A percentile compares a stretch with the other conserved stretches of the same genome.
Conservation (phyloP, 1,284 basidiomycete genomes). For the Pulveroboletus sp. region DNA sequence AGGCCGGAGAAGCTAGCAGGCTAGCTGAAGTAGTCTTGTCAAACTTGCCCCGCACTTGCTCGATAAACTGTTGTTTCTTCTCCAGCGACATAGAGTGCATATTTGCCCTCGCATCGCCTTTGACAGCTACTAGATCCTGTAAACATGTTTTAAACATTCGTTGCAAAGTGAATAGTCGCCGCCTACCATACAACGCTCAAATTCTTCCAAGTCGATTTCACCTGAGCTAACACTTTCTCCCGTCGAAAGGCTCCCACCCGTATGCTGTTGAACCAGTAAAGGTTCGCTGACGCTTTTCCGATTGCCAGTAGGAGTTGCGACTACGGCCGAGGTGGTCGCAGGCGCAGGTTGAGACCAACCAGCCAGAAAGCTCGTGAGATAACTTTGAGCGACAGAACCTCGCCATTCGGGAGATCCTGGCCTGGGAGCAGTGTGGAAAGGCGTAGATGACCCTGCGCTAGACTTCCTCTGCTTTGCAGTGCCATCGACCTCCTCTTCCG, state of each 20-base stretch:
- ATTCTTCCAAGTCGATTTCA: conserved; percentile 51
- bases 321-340: conserved; percentile 34
- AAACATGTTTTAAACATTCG: conserved; percentile 8
- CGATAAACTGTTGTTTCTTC: conserved; percentile 70
- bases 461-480: conserved; percentile 58
- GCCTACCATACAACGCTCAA: conserved; percentile 68
- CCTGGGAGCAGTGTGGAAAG: conserved; percentile 10
- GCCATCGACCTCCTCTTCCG: conserved; percentile 56
- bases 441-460: conserved; percentile 3
- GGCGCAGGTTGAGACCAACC: conserved; percentile 55
- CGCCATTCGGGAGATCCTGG: conserved; percentile 44
- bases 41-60: conserved; percentile 44
- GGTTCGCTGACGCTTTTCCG: conserved; percentile 71
- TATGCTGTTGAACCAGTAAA: conserved; percentile 49
- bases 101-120: conserved; percentile 63
- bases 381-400: conserved; percentile 53
- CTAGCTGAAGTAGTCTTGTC: conserved; percentile 23
- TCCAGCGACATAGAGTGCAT: conserved; percentile 68
- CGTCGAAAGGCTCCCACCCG: conserved; percentile 32
- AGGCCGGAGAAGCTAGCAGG: conserved; percentile 35
- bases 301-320: conserved; percentile 37
- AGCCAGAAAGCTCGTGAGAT: conserved; percentile 64
- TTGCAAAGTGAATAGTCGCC: not conserved
- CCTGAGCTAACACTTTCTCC: conserved; percentile 37
- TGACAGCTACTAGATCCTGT: conserved; percentile 74